Evolutionary conservation across 352 stramenopile species (phyloP).

Genomic region (Pythium periplocum): DNA sequence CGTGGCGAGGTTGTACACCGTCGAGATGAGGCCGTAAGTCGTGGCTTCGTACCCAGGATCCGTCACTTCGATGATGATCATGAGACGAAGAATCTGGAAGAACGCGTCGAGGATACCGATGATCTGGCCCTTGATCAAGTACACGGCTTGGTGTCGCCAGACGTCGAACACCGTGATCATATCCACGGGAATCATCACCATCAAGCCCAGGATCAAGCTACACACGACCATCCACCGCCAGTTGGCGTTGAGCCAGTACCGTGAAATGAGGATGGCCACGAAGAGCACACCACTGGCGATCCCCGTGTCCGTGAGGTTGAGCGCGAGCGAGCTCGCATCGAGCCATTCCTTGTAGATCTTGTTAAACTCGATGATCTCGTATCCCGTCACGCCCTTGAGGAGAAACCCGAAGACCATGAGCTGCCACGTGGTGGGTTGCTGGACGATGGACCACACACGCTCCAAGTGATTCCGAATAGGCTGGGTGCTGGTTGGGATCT

Average conservation of each 20-base stretch:
- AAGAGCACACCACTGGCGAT: too few species aligned
- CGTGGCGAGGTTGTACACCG: slow-evolving; percentile 11
- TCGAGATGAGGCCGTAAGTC: slow-evolving; percentile 20
- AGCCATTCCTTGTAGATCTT: not conserved
- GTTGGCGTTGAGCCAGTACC: slow-evolving; percentile 9
- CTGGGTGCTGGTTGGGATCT: too few species aligned
- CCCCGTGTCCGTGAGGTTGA: not conserved
- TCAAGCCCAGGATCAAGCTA: slow-evolving; percentile 5
- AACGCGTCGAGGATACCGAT: slow-evolving; percentile 4
- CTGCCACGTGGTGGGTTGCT: slow-evolving; percentile 8
- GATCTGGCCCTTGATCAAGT: slow-evolving; percentile 6
- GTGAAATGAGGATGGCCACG: too few species aligned
- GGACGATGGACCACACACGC: slow-evolving; percentile 7
- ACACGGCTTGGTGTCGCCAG: slow-evolving; percentile 8
- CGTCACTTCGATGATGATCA: slow-evolving; percentile 15
- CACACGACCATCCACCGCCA: slow-evolving; percentile 7
- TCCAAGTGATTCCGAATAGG: not conserved
- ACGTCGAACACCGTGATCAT: slow-evolving; percentile 13
- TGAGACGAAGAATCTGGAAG: slow-evolving; percentile 3
- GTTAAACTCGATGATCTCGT: too few species aligned
- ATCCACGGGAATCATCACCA: slow-evolving; percentile 5
- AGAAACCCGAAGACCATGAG: slow-evolving; percentile 17
- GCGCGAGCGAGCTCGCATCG: slow-evolving; percentile 1
- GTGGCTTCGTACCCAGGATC: slow-evolving; percentile 15
- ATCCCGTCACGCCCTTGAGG: not conserved